Evolutionary conservation across 257 asterid genomes (phyloP), one percentile per base, ranked within the genome.

Genomic region (Primulina eburnea): DNA sequence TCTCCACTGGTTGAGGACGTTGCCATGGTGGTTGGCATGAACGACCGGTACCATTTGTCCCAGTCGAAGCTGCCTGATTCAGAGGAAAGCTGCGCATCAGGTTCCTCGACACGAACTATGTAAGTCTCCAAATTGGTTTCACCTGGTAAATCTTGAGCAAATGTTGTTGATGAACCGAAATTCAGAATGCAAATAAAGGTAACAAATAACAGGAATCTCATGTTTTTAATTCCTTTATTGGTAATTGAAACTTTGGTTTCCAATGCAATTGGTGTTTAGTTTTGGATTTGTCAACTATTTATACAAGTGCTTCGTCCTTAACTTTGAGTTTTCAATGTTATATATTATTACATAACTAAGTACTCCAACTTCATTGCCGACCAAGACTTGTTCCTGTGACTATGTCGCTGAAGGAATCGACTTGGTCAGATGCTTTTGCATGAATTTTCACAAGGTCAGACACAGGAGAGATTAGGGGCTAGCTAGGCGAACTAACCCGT

Each of bases 31-130:
- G 69, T 30, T 0, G 82, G 82, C 32, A 85, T 34, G 74, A 85
- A 79, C 14, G 88, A 77, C 26, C 16, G 11, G 18, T 82, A 79
- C 82, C 84, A 81, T 60, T 53, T 70, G 12, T 70, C 82, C 18
- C 76, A 32, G 14, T 78, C 78, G 6, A 60, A 55, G 12, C 6
- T 47, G 55, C 4, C 55, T 47, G 17, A 66, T 18, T 69, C 71
- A 3, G 68, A 62, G 1, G 74, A 61, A 18, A 77, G 40, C 16
- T 29, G 78, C 5, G 0, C 50, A 10, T 60, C 66, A 2, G 87
- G 81, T 5, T 35, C 9, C 30, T 76, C 76, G 28, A 85, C 76
- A 20, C 64, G 85, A 72, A 85, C 87, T 24, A 85, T 80, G 18
- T 85, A 85, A 7, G 78, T 82, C 35, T 85, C 71, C 1, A 72